Conservation (phyloP, 2,329 filamentous ascomycete species). For the Fusarium buharicum region DNA sequence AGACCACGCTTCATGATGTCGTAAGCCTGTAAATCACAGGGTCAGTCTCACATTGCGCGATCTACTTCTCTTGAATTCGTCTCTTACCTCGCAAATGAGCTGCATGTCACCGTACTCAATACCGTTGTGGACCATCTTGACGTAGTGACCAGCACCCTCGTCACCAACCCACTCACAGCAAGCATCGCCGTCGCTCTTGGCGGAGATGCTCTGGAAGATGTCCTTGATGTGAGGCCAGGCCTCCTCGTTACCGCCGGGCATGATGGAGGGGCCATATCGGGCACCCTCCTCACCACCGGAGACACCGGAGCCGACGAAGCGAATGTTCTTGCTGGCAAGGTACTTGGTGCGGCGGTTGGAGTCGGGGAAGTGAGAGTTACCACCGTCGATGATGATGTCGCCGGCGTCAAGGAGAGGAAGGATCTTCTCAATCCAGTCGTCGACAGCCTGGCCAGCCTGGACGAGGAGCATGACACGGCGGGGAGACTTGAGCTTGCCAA, state of each 20-base stretch:
- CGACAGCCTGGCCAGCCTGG: constrained; percentile 97
- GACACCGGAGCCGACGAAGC: constrained; percentile 96
- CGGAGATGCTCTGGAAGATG: constrained; percentile 96
- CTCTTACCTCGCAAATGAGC: constrained; percentile 92
- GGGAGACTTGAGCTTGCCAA: constrained; percentile 95
- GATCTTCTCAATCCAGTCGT: constrained; percentile 98
- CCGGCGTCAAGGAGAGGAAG: constrained; percentile 83
- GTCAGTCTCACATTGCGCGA: constrained; percentile 30
- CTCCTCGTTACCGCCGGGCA: constrained; percentile 98
- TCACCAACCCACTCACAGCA: constrained; percentile 99
- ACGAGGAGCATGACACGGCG: constrained; percentile 98
- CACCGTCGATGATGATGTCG: constrained; percentile 99
- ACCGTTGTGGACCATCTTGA: constrained; percentile 99
- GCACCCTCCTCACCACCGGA: constrained; percentile 99
- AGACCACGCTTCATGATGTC: constrained; percentile 99
- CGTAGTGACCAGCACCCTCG: constrained; percentile 99
- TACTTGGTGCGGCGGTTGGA: constrained; percentile 97
- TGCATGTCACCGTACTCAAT: constrained; percentile 99
- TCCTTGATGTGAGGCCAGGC: constrained; percentile 99
- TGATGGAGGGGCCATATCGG: constrained; percentile 94
- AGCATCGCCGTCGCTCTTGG: constrained; percentile 95
- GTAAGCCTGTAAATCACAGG: constrained; percentile 76
- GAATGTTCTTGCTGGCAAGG: constrained; percentile 85
- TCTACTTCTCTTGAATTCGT: background rate
- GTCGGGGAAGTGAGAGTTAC: constrained; percentile 98